Conservation (phyloP, 2,329 filamentous ascomycete genomes). For the Colletotrichum destructivum region DNA sequence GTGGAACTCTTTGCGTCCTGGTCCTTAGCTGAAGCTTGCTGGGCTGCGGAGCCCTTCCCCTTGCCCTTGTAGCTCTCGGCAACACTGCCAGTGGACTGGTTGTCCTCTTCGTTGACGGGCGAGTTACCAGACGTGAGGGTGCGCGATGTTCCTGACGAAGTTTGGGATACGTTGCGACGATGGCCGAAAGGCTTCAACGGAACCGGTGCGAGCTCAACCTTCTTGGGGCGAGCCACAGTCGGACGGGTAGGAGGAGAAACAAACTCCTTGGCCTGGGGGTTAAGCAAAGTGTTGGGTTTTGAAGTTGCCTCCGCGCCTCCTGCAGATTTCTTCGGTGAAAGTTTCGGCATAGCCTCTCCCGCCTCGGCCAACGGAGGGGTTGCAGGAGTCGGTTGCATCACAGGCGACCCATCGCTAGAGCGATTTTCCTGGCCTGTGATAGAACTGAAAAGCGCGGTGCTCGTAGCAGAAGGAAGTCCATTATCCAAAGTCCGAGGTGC, state of each 20-base stretch:
- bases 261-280: conserved; percentile 33
- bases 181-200: conserved; percentile 14
- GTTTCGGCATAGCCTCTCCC: background rate
- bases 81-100: background rate
- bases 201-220: conserved; percentile 31
- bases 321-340: background rate
- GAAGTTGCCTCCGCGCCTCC: background rate
- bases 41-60: background rate
- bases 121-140: conserved; percentile 27
- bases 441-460: conserved; percentile 15
- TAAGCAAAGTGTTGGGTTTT: conserved; percentile 3
- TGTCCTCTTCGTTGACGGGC: background rate
- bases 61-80: background rate
- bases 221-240: background rate
- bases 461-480: conserved; percentile 14
- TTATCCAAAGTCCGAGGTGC: background rate
- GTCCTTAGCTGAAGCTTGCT: background rate
- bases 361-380: conserved; percentile 9
- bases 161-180: conserved; percentile 17
- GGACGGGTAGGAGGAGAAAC: conserved; percentile 4
- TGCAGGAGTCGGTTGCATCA: conserved; percentile 14
- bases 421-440: conserved; percentile 15
- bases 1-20: background rate
- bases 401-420: conserved; percentile 21
- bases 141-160: conserved; percentile 25